phyloP scores from a whole-genome alignment of 805 yeast species.

The Tetrapisispora phaffii region DNA sequence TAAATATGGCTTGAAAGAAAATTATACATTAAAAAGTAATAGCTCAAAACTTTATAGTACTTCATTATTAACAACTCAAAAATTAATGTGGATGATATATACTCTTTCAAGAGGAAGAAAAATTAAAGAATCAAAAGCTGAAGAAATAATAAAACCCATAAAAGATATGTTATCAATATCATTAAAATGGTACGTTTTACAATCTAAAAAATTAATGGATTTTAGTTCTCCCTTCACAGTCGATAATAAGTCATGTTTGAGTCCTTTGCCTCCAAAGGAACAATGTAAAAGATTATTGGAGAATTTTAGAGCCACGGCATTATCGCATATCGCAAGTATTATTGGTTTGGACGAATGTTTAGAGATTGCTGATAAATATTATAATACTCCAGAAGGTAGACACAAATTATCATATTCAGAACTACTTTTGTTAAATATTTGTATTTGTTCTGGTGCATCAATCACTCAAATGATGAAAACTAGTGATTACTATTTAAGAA shows the following conservation, averaged over 20 bases:
- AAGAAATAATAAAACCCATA: slow-evolving; percentile 14
- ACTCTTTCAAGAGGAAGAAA: slow-evolving; percentile 7
- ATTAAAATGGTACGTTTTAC: slow-evolving; percentile 20
- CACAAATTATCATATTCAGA: slow-evolving; percentile 19
- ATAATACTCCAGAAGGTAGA: slow-evolving; percentile 6
- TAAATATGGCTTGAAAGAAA: not conserved
- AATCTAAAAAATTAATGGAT: slow-evolving; percentile 19
- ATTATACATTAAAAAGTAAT: not conserved
- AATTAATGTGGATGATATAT: slow-evolving; percentile 18
- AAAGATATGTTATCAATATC: slow-evolving; percentile 11
- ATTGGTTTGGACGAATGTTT: slow-evolving; percentile 13
- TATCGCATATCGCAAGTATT: slow-evolving; percentile 13
- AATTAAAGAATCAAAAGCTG: not conserved
- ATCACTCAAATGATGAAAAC: slow-evolving; percentile 8
- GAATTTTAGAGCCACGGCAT: slow-evolving; percentile 12
- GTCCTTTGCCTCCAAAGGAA: slow-evolving; percentile 19
- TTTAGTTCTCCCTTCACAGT: slow-evolving; percentile 15
- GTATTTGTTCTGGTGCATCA: slow-evolving; percentile 17
- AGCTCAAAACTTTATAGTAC: slow-evolving; percentile 9
- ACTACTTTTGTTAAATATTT: slow-evolving; percentile 17
- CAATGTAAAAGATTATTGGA: slow-evolving; percentile 19
- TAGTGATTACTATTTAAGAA: slow-evolving; percentile 14
- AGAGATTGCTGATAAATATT: slow-evolving; percentile 13
- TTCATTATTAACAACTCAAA: slow-evolving; percentile 15
- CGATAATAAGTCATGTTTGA: slow-evolving; percentile 8